Base-by-base conservation (phyloP, 108 stramenopile genomes). In the Nitzschia sp. region DNA sequence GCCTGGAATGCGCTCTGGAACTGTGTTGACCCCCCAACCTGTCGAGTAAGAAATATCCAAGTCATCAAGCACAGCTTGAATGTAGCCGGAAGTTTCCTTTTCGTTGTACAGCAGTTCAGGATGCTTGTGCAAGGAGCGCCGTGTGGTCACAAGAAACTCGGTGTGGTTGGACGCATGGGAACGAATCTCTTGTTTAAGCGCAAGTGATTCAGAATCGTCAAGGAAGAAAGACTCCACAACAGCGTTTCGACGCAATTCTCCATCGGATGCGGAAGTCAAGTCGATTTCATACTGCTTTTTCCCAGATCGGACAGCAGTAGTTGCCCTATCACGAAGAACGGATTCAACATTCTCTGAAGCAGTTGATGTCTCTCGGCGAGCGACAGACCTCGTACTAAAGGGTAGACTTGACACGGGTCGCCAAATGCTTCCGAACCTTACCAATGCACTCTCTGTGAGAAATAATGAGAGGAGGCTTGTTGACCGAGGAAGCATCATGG, bases 61-160 rank as follows among this genome's bases (percentile, higher is more conserved):
- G 21, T 88, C 80, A 0, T 54, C 60, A 48, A 89, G 58, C 25
- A 80, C 53, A 10, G 56, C 70, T 63, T 87, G 91, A 21, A 92
- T 44, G 51, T 80, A 76, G 34, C 70, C 73, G 0, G 87, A 87
- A 9, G 91, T 92, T 15, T 75, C 59, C 11, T 72, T 51, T 73
- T 89, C 87, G 63, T 86, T 72, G 57, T 87, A 92, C 88, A 92
- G 86, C 24, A 92, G 69, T 79, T 92, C 91, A 0, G 91, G 91
- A 63, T 83, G 72, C 41, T 75, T 78, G 61, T 92, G 91, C n/a
- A 92, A 59, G 17, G 73, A 39, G 40, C 91, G 75, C n/a, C 91
- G 84, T 15, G 83, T 82, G 7, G 68, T 24, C 11, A 80, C 62
- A 10, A 92, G 57, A 52, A 83, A 82, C 43, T 85, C 80, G 22